These are phyloP conservation scores for Erythrophleum fordii DNA, from an alignment of 306 rosid genomes.

Conservation along the genomic window DNA sequence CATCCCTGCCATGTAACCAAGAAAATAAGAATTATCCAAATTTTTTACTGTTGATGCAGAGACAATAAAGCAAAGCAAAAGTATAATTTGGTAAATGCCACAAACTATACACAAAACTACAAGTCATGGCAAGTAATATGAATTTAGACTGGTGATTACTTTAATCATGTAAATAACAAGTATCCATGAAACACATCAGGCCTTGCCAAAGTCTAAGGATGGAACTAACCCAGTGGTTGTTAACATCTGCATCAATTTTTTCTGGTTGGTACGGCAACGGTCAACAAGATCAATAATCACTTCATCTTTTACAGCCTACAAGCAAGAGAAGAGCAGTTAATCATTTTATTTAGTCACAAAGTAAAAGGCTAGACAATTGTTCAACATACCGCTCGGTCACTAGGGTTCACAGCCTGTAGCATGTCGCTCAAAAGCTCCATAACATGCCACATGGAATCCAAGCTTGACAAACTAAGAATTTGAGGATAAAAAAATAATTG, in stretches of 20 bases:
- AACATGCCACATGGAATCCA: constrained; percentile 85
- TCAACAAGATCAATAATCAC: constrained; percentile 85
- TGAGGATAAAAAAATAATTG: constrained; percentile 24
- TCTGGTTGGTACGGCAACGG: constrained; percentile 89
- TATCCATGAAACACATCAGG: constrained; percentile 11
- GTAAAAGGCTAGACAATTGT: constrained; percentile 29
- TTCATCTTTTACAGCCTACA: constrained; percentile 87
- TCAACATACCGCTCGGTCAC: constrained; percentile 67
- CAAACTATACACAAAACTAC: constrained; percentile 4
- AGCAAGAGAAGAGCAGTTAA: constrained; percentile 33
- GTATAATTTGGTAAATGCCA: neutral
- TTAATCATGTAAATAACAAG: neutral
- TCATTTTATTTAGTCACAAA: constrained; percentile 19
- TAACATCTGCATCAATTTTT: constrained; percentile 94
- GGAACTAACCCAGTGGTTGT: constrained; percentile 90
- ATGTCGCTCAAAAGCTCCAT: constrained; percentile 89
- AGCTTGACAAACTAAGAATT: constrained; percentile 68
- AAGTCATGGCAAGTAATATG: neutral
- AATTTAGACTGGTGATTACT: neutral
- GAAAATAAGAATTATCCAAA: constrained; percentile 26
- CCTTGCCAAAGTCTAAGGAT: neutral
- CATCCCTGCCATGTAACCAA: constrained; percentile 68
- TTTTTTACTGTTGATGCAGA: neutral
- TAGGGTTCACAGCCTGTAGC: constrained; percentile 90
- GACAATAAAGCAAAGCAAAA: constrained; percentile 22